Base-by-base conservation (phyloP, 345 rosid genomes). In the Euphorbia pulcherrima region DNA sequence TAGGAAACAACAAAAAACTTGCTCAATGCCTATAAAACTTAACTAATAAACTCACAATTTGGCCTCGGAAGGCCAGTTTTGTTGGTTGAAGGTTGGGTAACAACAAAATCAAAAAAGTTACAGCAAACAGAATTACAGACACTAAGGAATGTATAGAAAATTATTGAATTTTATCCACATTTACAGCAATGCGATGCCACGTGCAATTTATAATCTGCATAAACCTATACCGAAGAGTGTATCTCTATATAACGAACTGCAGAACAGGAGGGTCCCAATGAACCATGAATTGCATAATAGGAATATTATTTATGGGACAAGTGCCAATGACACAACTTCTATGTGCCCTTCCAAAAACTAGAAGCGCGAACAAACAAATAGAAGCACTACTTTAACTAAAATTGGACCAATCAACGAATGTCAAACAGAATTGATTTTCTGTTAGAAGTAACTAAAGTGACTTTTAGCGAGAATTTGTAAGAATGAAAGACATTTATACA, bases 401-500 rank as follows among this genome's bases (percentile, higher is more conserved):
- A 35, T 18, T 30, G 24, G 9, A 20, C 30, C 47, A 3, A 40
- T 4, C 27, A 23, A 24, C 2, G 53, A 26, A 9, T 27, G 20
- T 47, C 55, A 64, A 21, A 46, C 9, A 23, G 6, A 17, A 26
- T 23, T 46, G 3, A 13, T 27, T 64, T 62, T 47, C 39, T 4
- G 13, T 6, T 44, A 63, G 16, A 14, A 24, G 27, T 27, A 30
- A 44, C 51, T 44, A 41, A 44, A 44, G 53, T 23, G 23, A 16
- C 44, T 41, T 62, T 40, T 16, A 62, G 28, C 66, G 14, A 62
- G 20, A 62, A 24, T 4, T 46, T 21, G 55, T 46, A 53, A 18
- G 37, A 18, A 64, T 13, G 8, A 64, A 64, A 47, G 67, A 27
- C 17, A 64, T 64, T 27, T 64, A 35, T 64, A 46, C 67, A 64